Evolutionary conservation across 31 red algal species (phyloP), one percentile per base, ranked within the genome.

Genomic region (Odonthalia washingtoniensis): DNA sequence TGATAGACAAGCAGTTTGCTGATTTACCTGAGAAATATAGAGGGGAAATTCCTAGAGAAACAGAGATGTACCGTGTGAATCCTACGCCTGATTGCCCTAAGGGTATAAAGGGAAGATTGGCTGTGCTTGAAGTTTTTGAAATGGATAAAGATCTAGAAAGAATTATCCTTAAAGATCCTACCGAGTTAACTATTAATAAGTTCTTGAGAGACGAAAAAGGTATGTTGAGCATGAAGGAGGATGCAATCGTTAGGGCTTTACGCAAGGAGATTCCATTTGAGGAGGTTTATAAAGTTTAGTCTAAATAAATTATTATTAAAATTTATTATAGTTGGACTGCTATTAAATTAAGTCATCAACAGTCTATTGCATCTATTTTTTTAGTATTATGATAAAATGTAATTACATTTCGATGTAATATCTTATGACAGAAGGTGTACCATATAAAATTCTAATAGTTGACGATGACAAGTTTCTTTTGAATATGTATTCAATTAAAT

Each of bases 1-100:
- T 67, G 27, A 67, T 67, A 33, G 64, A 67, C 33, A 67, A 67
- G 33, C 64, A 67, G 64, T 33, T 67, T 67, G 30, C 27, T 67
- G 64, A 67, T 67, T 67, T 67, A 67, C 64, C 64, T 33, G 64
- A 67, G 33, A 35, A 67, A 35, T 67, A 33, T 30, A 30, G 64
- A 67, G 30, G 30, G 33, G 30, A 67, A 67, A 33, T 67, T 35
- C 64, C 27, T 30, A 30, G 33, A 67, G 64, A 30, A 67, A 30
- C 27, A 67, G 33, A 67, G 30, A 35, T 67, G 30, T 67, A 67
- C 64, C 64, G 33, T 33, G 64, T 35, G 33, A 35, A 33, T 30
- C 64, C 64, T 33, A 33, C 64, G 27, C 30, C 27, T 35, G 64
- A 67, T 67, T 67, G 33, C 33, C 64, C 64, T 67, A 67, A 30